Base-by-base conservation (phyloP, 352 stramenopile genomes). In the Globisporangium sylvaticum region DNA sequence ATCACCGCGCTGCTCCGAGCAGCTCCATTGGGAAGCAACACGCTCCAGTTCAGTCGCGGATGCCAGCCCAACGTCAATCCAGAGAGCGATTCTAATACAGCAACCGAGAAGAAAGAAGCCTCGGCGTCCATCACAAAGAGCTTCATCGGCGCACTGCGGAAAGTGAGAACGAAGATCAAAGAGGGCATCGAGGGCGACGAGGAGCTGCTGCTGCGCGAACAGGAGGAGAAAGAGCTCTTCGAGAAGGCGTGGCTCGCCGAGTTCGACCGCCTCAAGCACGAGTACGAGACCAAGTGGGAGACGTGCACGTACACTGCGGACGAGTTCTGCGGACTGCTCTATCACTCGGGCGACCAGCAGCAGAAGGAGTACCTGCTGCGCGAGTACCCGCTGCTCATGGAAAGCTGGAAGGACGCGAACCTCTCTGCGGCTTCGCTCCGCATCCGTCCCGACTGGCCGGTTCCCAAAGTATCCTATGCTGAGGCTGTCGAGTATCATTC, bases 261-360 rank as follows among this genome's bases (percentile, higher is more conserved):
- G 62, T 91, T 91, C 54, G 73, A 84, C 3, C 53, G 62, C 5
- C 62, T 89, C 29, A 83, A 83, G 55, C 57, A 39, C 42, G 71
- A 83, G 64, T 77, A 89, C 58, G 60, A 75, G 44, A 58, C 57
- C 29, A 84, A 83, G 71, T 89, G 83, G 83, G 73, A 88, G 60
- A 88, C 81, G 14, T 91, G 83, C 63, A 88, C 77, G 22, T 84
- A 90, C 73, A 77, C 72, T 4, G 81, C 83, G 8, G 76, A 90
- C 60, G 81, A 89, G 29, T 91, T 91, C 62, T 91, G 83, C 44
- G 83, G 81, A 0, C 62, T 87, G 50, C 56, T 91, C 32, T 89
- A 84, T 61, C 76, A 81, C 54, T 83, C 74, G 18, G 76, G 74
- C 50, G 71, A 88, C 64, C 50, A 42, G 42, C 79, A 88, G 46